phyloP scores from a whole-genome alignment of 2,329 filamentous ascomycete species.

The Exophiala lecanii-corni region DNA sequence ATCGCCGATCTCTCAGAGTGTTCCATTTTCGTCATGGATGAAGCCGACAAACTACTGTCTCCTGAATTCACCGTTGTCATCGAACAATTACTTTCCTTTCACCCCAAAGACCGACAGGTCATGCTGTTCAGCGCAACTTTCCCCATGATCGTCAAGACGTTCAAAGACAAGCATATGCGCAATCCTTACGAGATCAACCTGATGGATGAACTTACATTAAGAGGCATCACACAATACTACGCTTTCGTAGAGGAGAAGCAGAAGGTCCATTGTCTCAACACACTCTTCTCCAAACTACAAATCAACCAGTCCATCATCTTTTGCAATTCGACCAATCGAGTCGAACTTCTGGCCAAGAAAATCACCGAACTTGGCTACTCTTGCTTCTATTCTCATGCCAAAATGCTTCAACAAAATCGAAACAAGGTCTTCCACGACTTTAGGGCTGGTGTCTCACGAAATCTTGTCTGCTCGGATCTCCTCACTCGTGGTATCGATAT shows the following conservation, averaged over 20 bases:
- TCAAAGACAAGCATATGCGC: slow-evolving; percentile 96
- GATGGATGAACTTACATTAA: slow-evolving; percentile 97
- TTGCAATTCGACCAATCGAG: slow-evolving; percentile 98
- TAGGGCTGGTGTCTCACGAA: slow-evolving; percentile 94
- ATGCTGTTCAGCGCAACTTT: slow-evolving; percentile 99
- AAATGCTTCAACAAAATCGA: slow-evolving; percentile 93
- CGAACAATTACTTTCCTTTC: slow-evolving; percentile 89
- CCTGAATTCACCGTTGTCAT: slow-evolving; percentile 96
- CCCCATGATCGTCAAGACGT: slow-evolving; percentile 92
- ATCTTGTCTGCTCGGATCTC: slow-evolving; percentile 95
- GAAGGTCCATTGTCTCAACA: slow-evolving; percentile 98
- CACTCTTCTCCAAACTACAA: slow-evolving; percentile 95
- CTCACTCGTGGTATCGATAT: slow-evolving; percentile 99
- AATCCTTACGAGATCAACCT: slow-evolving; percentile 98
- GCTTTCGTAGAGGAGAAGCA: slow-evolving; percentile 99
- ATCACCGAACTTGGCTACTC: slow-evolving; percentile 99
- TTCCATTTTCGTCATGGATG: slow-evolving; percentile 98
- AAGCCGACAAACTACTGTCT: slow-evolving; percentile 95
- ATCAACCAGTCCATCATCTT: slow-evolving; percentile 99
- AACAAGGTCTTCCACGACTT: slow-evolving; percentile 99
- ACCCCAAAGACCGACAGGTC: slow-evolving; percentile 94
- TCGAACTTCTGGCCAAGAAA: slow-evolving; percentile 96
- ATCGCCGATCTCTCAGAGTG: slow-evolving; percentile 95
- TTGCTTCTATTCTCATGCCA: slow-evolving; percentile 98
- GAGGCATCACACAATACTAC: slow-evolving; percentile 98